Evolutionary conservation across 495 filamentous ascomycete species (phyloP), one percentile per base, ranked within the genome.

Genomic region (Sporormia fimetaria): DNA sequence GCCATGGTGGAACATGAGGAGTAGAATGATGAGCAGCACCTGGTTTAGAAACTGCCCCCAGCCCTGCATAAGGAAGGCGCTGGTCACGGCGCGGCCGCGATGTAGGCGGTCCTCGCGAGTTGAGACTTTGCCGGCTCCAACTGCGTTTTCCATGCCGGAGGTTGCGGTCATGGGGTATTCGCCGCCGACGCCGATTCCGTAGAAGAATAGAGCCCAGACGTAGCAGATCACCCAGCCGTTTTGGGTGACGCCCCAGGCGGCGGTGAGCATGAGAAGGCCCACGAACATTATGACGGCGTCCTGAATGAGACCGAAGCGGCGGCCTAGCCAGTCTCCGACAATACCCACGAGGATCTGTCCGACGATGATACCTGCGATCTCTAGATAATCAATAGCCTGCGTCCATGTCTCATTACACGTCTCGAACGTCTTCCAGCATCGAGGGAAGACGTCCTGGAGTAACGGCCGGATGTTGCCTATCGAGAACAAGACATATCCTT

Each of bases 141-240:
- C 76, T 9, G 83, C 80, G 52, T 87, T 87, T 59, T 94, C 87
- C 81, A 94, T 93, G 38, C 85, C 84, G 15, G 80, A 83, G n/a
- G 86, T 93, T 4, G 87, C 87, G 15, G 87, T 93, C 70, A 93
- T 94, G 25, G 87, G 87, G 57, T 94, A 94, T 63, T 93, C 87
- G 37, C 86, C 87, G 59, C 86, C 87, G 39, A 94, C 86, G 54
- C 87, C 87, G 46, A 93, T 72, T 47, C 81, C 77, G 60, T 93
- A 94, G 63, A 94, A 76, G 64, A 92, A 92, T 21, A 94, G 68
- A 14, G 81, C 80, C 78, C 82, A 88, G 37, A 76, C 80, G 56
- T 93, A 94, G 67, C 84, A 90, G 56, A 90, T 86, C 21, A 94
- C 75, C 85, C 86, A 93, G 53, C 86, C 85, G 42, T 93, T 76